Evolutionary conservation across 495 filamentous ascomycete genomes (phyloP).

Genomic region (Tuber aestivum): DNA sequence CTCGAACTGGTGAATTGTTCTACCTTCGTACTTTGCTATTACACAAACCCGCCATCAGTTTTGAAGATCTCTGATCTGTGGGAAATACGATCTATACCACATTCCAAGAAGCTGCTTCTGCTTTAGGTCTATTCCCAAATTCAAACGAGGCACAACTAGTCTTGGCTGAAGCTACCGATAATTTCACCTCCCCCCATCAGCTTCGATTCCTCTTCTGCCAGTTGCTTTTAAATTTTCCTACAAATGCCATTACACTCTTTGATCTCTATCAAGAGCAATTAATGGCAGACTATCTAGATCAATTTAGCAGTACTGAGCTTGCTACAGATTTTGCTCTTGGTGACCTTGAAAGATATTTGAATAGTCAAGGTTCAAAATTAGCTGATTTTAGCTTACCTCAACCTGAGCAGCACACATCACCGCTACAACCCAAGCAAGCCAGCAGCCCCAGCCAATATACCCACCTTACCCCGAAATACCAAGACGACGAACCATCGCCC

Average conservation of each 20-base stretch:
- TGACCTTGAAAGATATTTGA: slow-evolving; percentile 1
- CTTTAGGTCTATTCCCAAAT: slow-evolving; percentile 23
- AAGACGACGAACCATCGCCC: background rate
- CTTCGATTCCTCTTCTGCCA: slow-evolving; percentile 26
- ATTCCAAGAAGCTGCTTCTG: slow-evolving; percentile 25
- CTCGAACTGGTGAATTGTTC: slow-evolving; percentile 16
- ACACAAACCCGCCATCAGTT: background rate
- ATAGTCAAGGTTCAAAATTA: slow-evolving; percentile 2
- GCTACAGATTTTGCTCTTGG: background rate
- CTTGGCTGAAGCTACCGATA: slow-evolving; percentile 12
- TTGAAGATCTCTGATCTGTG: slow-evolving; percentile 9
- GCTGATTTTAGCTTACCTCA: slow-evolving; percentile 13
- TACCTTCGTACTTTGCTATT: slow-evolving; percentile 18
- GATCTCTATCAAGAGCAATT: slow-evolving; percentile 14
- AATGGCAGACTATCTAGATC: slow-evolving; percentile 9
- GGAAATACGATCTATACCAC: slow-evolving; percentile 5
- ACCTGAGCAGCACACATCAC: background rate
- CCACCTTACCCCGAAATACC: background rate
- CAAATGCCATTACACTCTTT: slow-evolving; percentile 13
- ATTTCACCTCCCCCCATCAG: slow-evolving; percentile 14
- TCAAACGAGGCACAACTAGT: slow-evolving; percentile 1
- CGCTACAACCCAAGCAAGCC: slow-evolving; percentile 10
- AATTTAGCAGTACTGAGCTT: background rate
- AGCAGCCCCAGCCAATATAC: background rate
- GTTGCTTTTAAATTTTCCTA: slow-evolving; percentile 10